Percentiles rank a stretch among this genome's conserved stretches.
These are phyloP conservation scores for Litchi chinensis DNA, from an alignment of 345 rosid species.

Conservation along the genomic window DNA sequence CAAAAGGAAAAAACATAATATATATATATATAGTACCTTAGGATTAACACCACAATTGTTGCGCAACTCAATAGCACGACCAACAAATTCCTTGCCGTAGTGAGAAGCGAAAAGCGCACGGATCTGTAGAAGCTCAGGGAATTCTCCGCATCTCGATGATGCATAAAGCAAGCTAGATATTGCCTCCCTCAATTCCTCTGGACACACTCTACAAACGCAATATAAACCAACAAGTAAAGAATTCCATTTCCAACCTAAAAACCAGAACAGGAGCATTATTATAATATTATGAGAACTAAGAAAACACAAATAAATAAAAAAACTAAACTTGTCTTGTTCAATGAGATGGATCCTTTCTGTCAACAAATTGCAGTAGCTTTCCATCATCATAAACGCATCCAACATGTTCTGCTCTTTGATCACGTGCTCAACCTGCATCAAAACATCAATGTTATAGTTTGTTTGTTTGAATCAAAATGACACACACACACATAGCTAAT, in stretches of 20 bases:
- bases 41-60: slow-evolving; percentile 68
- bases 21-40: slow-evolving; percentile 41
- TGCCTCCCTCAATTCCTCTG: slow-evolving; percentile 79
- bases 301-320: neutral
- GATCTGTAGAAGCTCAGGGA: slow-evolving; percentile 89
- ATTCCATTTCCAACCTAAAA: neutral
- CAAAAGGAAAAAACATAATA: neutral
- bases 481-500: neutral
- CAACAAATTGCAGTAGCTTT: slow-evolving; percentile 64
- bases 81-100: slow-evolving; percentile 80
- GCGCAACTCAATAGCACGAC: slow-evolving; percentile 73
- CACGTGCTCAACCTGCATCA: slow-evolving; percentile 61
- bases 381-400: slow-evolving; percentile 65
- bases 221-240: neutral
- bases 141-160: slow-evolving; percentile 84
- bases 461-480: neutral
- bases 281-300: neutral
- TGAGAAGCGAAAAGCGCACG: slow-evolving; percentile 61
- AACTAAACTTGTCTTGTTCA: slow-evolving; percentile 49
- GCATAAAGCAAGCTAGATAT: slow-evolving; percentile 69
- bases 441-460: neutral
- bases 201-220: slow-evolving; percentile 55
- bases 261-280: neutral
- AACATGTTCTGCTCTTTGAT: slow-evolving; percentile 70
- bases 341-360: slow-evolving; percentile 64